A percentile compares a stretch with the other conserved stretches of the same genome.
Evolutionary conservation across 2,329 filamentous ascomycete species (phyloP).

Genomic region (Gnomoniopsis sp.): DNA sequence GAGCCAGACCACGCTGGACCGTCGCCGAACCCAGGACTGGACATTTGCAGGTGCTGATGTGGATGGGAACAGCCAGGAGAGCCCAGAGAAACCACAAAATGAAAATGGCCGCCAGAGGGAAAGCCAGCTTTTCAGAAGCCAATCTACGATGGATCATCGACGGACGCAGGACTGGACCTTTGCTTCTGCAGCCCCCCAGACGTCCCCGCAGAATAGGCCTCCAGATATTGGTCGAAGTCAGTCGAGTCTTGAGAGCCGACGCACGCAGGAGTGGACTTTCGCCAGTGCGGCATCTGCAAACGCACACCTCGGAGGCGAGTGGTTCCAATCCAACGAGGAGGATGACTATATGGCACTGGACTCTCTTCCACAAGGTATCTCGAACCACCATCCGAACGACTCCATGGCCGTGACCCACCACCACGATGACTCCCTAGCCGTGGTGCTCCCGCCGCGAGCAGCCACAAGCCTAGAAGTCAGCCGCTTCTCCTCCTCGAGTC

Average conservation of each 20-base stretch:
- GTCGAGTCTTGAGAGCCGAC: slow-evolving; percentile 48
- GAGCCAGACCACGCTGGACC: slow-evolving; percentile 40
- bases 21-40: slow-evolving; percentile 18
- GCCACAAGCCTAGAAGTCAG: slow-evolving; percentile 25
- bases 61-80: slow-evolving; percentile 3
- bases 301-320: slow-evolving; percentile 33
- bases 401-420: slow-evolving; percentile 32
- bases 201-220: not conserved
- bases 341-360: slow-evolving; percentile 22
- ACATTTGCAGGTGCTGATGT: slow-evolving; percentile 8
- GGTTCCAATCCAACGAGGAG: slow-evolving; percentile 33
- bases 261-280: slow-evolving; percentile 54
- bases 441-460: slow-evolving; percentile 29
- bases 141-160: slow-evolving; percentile 17
- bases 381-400: slow-evolving; percentile 21
- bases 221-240: slow-evolving; percentile 15
- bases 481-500: slow-evolving; percentile 31
- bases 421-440: slow-evolving; percentile 31
- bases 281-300: slow-evolving; percentile 46
- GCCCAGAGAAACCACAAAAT: not conserved
- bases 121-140: slow-evolving; percentile 16
- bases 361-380: slow-evolving; percentile 8
- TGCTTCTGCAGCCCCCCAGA: slow-evolving; percentile 8
- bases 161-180: slow-evolving; percentile 19
- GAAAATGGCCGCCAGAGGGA: slow-evolving; percentile 11